Percentiles rank a stretch among this genome's conserved stretches.
These are phyloP conservation scores for Pulveroboletus sp. DNA, from an alignment of 768 basidiomycete genomes.

Conservation along the genomic window DNA sequence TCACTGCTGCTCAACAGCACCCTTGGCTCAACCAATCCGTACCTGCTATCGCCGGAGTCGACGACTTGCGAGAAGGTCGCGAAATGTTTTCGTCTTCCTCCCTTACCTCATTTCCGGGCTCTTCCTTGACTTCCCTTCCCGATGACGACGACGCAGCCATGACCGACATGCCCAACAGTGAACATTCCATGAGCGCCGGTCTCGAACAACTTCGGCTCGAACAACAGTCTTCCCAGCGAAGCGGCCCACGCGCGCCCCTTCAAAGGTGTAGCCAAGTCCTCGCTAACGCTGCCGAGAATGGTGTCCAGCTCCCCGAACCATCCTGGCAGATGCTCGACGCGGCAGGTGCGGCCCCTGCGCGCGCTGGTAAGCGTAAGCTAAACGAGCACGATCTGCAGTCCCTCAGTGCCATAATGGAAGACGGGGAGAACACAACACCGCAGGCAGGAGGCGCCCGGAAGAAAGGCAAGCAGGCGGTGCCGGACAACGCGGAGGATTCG, in stretches of 20 bases:
- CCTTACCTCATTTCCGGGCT: slow-evolving; percentile 9
- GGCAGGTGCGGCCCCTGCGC: slow-evolving; percentile 22
- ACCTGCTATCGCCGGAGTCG: not conserved
- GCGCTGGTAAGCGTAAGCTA: slow-evolving; percentile 38
- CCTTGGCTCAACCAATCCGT: slow-evolving; percentile 57
- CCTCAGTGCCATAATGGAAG: slow-evolving; percentile 27
- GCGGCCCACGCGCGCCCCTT: slow-evolving; percentile 26
- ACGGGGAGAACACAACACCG: slow-evolving; percentile 12
- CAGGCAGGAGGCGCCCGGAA: slow-evolving; percentile 18
- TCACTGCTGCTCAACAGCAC: slow-evolving; percentile 64
- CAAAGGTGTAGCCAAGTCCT: slow-evolving; percentile 49
- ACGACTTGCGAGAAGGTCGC: not conserved
- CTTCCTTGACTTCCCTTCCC: slow-evolving; percentile 22
- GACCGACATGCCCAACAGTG: slow-evolving; percentile 8
- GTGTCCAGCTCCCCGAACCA: slow-evolving; percentile 44
- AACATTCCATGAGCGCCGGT: slow-evolving; percentile 31
- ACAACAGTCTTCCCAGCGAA: slow-evolving; percentile 12
- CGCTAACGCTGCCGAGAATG: slow-evolving; percentile 41
- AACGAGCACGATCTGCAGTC: slow-evolving; percentile 22
- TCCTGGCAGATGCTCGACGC: slow-evolving; percentile 52
- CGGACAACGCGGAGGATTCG: slow-evolving; percentile 19
- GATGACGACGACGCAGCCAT: slow-evolving; percentile 21
- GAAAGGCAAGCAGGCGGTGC: slow-evolving; percentile 17
- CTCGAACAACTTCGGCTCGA: slow-evolving; percentile 34
- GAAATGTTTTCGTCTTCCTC: slow-evolving; percentile 8